Evolutionary conservation across 345 rosid genomes (phyloP).

Genomic region (Cardamine occulta): DNA sequence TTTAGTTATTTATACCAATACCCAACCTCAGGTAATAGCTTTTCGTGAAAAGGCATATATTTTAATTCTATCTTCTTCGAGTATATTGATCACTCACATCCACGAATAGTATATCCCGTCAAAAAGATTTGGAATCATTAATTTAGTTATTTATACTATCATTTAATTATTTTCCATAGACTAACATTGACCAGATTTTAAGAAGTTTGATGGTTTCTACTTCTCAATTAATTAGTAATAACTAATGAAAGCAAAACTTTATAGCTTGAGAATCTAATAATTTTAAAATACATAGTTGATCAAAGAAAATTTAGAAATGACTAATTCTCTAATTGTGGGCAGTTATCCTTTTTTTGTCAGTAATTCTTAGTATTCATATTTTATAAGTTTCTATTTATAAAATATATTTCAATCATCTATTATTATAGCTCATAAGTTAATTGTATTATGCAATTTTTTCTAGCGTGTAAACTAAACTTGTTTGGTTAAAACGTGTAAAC

Average conservation of each 20-base stretch:
- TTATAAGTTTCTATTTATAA: background rate
- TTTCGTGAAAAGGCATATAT: conserved; percentile 2
- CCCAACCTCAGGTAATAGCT: conserved; percentile 5
- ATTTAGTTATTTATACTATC: conserved; percentile 3
- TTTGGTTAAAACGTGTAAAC: background rate
- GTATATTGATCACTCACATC: conserved; percentile 7
- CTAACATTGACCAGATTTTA: conserved; percentile 11
- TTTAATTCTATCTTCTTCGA: background rate
- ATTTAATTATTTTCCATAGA: background rate
- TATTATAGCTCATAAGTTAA: background rate
- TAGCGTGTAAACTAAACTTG: background rate
- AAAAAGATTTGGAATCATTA: conserved; percentile 11
- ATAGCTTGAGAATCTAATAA: background rate
- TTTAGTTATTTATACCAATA: background rate
- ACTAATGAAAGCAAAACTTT: background rate
- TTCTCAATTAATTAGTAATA: background rate
- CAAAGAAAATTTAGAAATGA: background rate
- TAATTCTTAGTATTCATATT: background rate
- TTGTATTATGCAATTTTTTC: background rate
- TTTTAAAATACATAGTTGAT: background rate
- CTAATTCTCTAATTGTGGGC: background rate
- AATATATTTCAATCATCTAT: background rate
- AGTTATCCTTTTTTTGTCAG: background rate
- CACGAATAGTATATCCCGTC: conserved; percentile 15
- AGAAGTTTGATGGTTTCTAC: conserved; percentile 9